Evolutionary conservation across 129 eudicot genomes (phyloP), one percentile per base, ranked within the genome.

Genomic region (Helianthus tuberosus): DNA sequence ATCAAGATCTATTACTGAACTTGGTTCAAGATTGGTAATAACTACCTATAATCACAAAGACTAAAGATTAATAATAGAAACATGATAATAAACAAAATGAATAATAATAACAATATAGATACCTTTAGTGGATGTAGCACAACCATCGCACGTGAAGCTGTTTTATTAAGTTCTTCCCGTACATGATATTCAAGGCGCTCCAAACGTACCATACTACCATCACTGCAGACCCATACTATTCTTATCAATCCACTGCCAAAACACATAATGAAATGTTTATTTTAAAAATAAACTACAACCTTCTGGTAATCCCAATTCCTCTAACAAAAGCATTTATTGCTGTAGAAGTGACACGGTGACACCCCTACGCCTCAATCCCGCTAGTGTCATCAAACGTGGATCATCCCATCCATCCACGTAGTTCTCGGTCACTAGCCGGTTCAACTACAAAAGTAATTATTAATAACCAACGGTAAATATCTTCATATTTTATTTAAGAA

Each of bases 321-420:
- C 88, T 86, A 75, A 91, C 99, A 79, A 94, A 94, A 55, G 91
- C 63, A 77, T 91, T 94, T 23, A 95, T 95, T 64, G 99, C 86
- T 17, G 93, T 83, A 39, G 99, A 74, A 62, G n/a, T n/a, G n/a
- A n/a, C n/a, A n/a, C n/a, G n/a, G 96, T 91, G 66, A 95, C 86
- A 50, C 99, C 99, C 82, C 99, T 87, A 49, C 99, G 96, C 44
- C 97, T 77, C 81, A 95, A 75, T 50, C 97, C 99, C 48, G 97
- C 89, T 27, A 95, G 79, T 1, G 99, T 95, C 99, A 95, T 95
- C 76, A 95, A 64, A 14, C 99, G 94, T 59, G 99, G 99, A 75
- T 95, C 99, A 79, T 95, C 99, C 99, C 99, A 95, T 73, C 99
- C 99, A 81, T 95, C 97, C 25, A 95, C 97, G 79, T 85, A 85